A percentile compares a stretch with the other conserved stretches of the same genome.
phyloP scores from a whole-genome alignment of 768 basidiomycete genomes.

The Cubamyces lactineus region DNA sequence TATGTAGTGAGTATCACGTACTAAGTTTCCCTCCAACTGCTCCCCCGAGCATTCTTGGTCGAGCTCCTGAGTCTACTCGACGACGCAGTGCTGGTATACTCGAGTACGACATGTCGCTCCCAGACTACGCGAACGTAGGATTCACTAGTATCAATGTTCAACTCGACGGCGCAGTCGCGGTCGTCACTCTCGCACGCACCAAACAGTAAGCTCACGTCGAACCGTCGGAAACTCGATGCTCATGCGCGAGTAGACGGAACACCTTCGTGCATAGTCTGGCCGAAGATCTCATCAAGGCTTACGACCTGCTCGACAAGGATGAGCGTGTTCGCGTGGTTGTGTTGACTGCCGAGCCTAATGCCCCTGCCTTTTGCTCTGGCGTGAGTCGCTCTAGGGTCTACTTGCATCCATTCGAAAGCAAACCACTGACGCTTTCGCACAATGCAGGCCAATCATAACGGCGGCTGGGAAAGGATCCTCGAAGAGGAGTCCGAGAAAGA shows the following conservation, averaged over 20 bases:
- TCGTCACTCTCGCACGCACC: conserved; percentile 51
- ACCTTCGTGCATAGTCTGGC: conserved; percentile 41
- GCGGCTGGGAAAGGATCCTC: conserved; percentile 49
- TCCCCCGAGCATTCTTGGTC: not conserved
- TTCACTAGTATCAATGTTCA: conserved; percentile 48
- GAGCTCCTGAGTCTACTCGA: not conserved
- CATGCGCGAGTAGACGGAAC: conserved; percentile 44
- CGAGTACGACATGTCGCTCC: conserved; percentile 20
- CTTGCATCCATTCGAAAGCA: too few relatives aligned
- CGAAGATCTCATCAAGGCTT: conserved; percentile 46
- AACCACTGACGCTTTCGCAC: too few relatives aligned
- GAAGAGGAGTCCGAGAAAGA: conserved; percentile 45
- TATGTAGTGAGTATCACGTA: too few relatives aligned
- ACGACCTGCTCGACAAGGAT: conserved; percentile 52
- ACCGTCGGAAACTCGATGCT: not conserved
- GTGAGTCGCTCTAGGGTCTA: conserved; percentile 37
- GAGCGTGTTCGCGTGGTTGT: conserved; percentile 56
- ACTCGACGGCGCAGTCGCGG: conserved; percentile 47
- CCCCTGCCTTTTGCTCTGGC: conserved; percentile 58
- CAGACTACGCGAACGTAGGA: conserved; percentile 32
- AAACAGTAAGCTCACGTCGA: conserved; percentile 43
- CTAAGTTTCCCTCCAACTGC: too few relatives aligned
- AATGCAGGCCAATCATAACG: conserved; percentile 50
- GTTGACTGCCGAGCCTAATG: conserved; percentile 53
- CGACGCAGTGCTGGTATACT: not conserved